Evolutionary conservation across 2,329 filamentous ascomycete species (phyloP).

Genomic region (Colletotrichum tofieldiae): DNA sequence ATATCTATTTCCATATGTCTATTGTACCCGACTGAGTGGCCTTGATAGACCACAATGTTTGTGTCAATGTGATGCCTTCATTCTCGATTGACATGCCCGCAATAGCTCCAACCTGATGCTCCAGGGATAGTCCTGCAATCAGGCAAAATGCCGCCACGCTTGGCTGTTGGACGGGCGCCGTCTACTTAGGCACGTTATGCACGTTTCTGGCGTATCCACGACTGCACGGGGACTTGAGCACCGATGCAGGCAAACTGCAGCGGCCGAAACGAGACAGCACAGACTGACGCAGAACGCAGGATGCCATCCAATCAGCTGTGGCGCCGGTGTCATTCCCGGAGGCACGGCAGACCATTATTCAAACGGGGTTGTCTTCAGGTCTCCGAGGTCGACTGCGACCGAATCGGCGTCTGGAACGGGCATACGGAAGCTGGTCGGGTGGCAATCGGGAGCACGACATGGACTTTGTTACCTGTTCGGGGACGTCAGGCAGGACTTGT

Average conservation of each 20-base stretch:
- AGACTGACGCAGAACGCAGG: slow-evolving; percentile 7
- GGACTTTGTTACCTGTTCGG: neutral
- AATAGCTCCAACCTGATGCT: neutral
- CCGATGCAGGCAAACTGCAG: slow-evolving; percentile 11
- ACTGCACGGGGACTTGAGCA: slow-evolving; percentile 18
- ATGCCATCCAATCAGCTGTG: slow-evolving; percentile 15
- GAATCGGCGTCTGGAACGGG: neutral
- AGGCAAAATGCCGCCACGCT: neutral
- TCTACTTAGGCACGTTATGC: neutral
- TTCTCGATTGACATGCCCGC: neutral
- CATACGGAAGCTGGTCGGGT: slow-evolving; percentile 9
- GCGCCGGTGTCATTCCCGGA: slow-evolving; percentile 4
- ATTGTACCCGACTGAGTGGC: neutral
- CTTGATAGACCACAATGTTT: neutral
- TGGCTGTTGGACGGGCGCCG: neutral
- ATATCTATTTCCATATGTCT: neutral
- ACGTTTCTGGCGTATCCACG: slow-evolving; percentile 20
- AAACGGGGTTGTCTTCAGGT: neutral
- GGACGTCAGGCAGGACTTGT: slow-evolving; percentile 13
- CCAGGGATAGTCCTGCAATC: neutral
- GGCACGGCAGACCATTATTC: slow-evolving; percentile 5
- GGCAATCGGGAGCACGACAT: neutral
- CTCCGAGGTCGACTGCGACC: slow-evolving; percentile 6
- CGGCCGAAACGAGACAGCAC: slow-evolving; percentile 22
- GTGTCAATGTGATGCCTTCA: neutral